phyloP scores from a whole-genome alignment of 2,329 filamentous ascomycete genomes.

The Pyricularia grisea region DNA sequence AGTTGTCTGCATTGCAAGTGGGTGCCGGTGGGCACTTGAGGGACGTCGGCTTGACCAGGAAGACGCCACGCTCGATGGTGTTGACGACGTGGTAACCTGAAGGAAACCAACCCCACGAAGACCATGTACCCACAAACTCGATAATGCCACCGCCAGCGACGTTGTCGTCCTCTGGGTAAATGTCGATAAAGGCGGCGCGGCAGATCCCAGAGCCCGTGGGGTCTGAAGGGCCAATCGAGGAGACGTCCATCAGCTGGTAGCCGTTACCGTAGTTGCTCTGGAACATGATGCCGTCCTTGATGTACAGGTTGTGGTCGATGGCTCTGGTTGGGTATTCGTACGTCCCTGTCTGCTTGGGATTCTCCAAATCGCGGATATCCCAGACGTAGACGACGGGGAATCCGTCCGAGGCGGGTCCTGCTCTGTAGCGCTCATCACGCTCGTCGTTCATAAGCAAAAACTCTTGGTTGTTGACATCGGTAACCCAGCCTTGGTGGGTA shows the following conservation, averaged over 20 bases:
- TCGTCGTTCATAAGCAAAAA: slow-evolving; percentile 41
- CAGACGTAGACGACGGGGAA: slow-evolving; percentile 39
- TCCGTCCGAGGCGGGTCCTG: slow-evolving; percentile 11
- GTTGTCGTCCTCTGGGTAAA: slow-evolving; percentile 36
- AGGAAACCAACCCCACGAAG: slow-evolving; percentile 31
- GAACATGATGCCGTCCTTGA: slow-evolving; percentile 28
- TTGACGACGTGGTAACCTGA: slow-evolving; percentile 30
- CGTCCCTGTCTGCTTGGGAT: slow-evolving; percentile 29
- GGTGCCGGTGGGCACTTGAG: not conserved
- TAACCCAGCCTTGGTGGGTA: slow-evolving; percentile 47
- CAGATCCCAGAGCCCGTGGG: slow-evolving; percentile 29
- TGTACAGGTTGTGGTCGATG: slow-evolving; percentile 37
- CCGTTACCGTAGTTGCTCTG: slow-evolving; percentile 37
- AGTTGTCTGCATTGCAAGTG: slow-evolving; percentile 21
- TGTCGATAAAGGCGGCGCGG: slow-evolving; percentile 36
- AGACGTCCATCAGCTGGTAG: slow-evolving; percentile 24
- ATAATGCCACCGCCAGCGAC: slow-evolving; percentile 23
- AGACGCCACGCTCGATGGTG: slow-evolving; percentile 35
- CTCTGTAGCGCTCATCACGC: slow-evolving; percentile 33
- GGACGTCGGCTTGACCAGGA: slow-evolving; percentile 20
- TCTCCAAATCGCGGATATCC: slow-evolving; percentile 31
- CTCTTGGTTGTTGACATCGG: slow-evolving; percentile 32
- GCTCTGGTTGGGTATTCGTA: slow-evolving; percentile 21
- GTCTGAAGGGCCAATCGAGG: slow-evolving; percentile 17
- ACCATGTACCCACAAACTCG: slow-evolving; percentile 31